Evolutionary conservation across 2,329 filamentous ascomycete genomes (phyloP).

Genomic region (Fusarium tanahbumbuense): DNA sequence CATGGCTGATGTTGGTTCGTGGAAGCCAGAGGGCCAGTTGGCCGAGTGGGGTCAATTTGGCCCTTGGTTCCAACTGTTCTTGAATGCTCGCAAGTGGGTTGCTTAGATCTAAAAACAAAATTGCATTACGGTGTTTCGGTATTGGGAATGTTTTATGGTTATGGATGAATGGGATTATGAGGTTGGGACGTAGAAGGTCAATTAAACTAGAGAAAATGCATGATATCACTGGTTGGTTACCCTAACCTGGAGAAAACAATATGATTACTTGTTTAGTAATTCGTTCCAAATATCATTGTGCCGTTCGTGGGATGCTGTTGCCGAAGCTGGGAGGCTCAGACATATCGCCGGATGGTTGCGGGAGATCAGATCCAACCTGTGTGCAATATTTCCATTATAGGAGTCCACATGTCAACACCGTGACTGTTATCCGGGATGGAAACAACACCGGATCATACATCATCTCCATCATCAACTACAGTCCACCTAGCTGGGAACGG

Average conservation of each 20-base stretch:
- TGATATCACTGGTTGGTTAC: background rate
- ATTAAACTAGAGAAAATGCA: conserved; percentile 17
- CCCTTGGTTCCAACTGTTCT: conserved; percentile 88
- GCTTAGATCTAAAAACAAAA: conserved; percentile 58
- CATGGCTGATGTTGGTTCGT: conserved; percentile 81
- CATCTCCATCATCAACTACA: background rate
- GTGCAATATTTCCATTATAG: no score
- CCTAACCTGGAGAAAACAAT: background rate
- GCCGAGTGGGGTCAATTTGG: conserved; percentile 83
- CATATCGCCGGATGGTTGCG: background rate
- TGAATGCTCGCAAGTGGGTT: conserved; percentile 89
- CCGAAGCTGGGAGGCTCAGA: background rate
- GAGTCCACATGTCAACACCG: background rate
- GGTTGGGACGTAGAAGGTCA: conserved; percentile 13
- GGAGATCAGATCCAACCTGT: background rate
- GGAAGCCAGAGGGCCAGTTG: conserved; percentile 67
- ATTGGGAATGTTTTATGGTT: conserved; percentile 18
- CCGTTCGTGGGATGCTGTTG: background rate
- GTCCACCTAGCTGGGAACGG: background rate
- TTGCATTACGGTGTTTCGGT: conserved; percentile 35
- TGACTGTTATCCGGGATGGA: background rate
- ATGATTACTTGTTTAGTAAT: background rate
- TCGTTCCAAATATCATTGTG: background rate
- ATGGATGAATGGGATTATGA: conserved; percentile 13
- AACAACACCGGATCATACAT: background rate